These are phyloP conservation scores for Heracleum sosnowskyi DNA, from an alignment of 129 eudicot genomes.

Conservation along the genomic window DNA sequence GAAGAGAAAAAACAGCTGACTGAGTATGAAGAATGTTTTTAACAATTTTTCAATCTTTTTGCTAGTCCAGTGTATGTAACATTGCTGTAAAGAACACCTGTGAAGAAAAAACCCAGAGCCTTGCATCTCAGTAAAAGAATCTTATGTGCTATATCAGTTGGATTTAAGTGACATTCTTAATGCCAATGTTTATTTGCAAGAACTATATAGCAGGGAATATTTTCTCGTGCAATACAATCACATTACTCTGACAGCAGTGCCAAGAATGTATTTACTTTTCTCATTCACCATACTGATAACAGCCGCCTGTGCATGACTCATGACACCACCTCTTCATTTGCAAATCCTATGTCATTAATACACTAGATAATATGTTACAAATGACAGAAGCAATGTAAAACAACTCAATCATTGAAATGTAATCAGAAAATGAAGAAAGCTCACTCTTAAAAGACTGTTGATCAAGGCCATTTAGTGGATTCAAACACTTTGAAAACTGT, in stretches of 20 bases:
- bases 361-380: background rate
- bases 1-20: background rate
- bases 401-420: background rate
- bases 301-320: no score
- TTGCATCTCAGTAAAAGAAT: background rate
- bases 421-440: background rate
- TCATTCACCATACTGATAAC: no score
- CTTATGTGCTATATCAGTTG: background rate
- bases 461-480: constrained; percentile 86
- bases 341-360: background rate
- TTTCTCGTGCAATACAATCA: no score
- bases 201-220: background rate
- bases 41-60: background rate
- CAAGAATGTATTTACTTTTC: no score
- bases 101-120: no score
- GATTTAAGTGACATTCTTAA: no score
- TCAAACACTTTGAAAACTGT: constrained; percentile 82
- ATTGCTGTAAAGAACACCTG: no score
- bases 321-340: no score
- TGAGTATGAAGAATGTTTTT: background rate
- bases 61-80: background rate
- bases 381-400: background rate
- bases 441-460: background rate
- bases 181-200: background rate
- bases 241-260: background rate